Evolutionary conservation across 1,284 basidiomycete genomes (phyloP).

Genomic region (Ganoderma leucocontextum): DNA sequence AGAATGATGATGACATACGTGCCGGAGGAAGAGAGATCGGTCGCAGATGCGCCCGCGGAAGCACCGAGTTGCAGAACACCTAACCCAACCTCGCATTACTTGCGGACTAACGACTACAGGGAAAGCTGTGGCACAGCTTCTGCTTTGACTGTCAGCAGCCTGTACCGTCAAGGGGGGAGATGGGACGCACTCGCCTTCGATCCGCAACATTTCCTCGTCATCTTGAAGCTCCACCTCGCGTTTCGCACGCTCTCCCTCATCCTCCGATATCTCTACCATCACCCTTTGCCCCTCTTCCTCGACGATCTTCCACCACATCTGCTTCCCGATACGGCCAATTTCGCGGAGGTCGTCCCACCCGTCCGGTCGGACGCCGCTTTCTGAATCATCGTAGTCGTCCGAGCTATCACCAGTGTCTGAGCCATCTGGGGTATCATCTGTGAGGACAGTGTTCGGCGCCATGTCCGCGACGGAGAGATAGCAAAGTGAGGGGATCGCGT

Average conservation of each 20-base stretch:
- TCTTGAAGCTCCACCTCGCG: constrained; percentile 9
- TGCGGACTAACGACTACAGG: not conserved
- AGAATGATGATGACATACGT: too few species aligned
- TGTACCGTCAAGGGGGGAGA: too few species aligned
- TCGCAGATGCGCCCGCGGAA: too few species aligned
- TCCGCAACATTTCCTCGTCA: not conserved
- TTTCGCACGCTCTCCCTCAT: constrained; percentile 21
- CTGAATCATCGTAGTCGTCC: not conserved
- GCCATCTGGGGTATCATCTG: not conserved
- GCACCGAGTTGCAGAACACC: not conserved
- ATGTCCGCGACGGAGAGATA: constrained; percentile 15
- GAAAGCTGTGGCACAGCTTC: not conserved
- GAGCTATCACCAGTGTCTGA: not conserved
- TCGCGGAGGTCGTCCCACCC: not conserved
- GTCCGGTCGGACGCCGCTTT: not conserved
- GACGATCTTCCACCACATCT: constrained; percentile 23
- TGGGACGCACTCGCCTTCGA: not conserved
- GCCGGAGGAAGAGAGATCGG: too few species aligned
- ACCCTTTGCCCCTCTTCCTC: constrained; percentile 6
- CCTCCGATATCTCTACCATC: constrained; percentile 15
- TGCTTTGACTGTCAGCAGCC: not conserved
- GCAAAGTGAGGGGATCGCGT: constrained; percentile 16
- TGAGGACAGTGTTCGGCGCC: not conserved
- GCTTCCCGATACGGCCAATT: not conserved
- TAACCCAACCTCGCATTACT: not conserved